Evolutionary conservation across 148 eudicot species (phyloP).

Genomic region (Camellia japonica): DNA sequence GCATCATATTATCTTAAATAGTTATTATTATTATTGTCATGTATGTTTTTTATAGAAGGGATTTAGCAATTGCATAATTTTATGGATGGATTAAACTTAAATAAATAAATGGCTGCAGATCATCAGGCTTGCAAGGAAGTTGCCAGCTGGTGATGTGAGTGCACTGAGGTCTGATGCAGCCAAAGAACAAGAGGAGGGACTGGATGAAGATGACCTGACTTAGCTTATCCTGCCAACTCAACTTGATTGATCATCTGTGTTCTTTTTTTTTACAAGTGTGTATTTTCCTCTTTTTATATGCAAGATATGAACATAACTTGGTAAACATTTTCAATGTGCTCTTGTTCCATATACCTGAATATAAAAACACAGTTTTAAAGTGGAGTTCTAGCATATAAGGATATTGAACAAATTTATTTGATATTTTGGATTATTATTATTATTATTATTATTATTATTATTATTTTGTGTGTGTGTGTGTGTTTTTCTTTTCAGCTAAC

Average conservation of each 20-base stretch:
- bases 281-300: background rate
- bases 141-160: slow-evolving; percentile 75
- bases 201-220: slow-evolving; percentile 85
- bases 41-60: background rate
- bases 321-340: background rate
- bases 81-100: background rate
- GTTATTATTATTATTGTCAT: background rate
- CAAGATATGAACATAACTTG: background rate
- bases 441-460: too few relatives aligned
- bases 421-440: too few relatives aligned
- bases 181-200: slow-evolving; percentile 40
- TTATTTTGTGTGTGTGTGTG: too few relatives aligned
- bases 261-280: background rate
- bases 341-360: background rate
- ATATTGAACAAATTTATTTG: too few relatives aligned
- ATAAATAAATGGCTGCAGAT: slow-evolving; percentile 28
- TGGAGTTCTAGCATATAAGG: background rate
- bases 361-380: background rate
- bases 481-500: too few relatives aligned
- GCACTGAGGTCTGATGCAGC: slow-evolving; percentile 33
- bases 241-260: background rate
- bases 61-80: background rate
- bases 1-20: background rate
- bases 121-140: slow-evolving; percentile 74
- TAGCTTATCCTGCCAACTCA: slow-evolving; percentile 20